Evolutionary conservation across 139 green algal species (phyloP), one percentile per base, ranked within the genome.

Genomic region (Diplosphaera chodatii): DNA sequence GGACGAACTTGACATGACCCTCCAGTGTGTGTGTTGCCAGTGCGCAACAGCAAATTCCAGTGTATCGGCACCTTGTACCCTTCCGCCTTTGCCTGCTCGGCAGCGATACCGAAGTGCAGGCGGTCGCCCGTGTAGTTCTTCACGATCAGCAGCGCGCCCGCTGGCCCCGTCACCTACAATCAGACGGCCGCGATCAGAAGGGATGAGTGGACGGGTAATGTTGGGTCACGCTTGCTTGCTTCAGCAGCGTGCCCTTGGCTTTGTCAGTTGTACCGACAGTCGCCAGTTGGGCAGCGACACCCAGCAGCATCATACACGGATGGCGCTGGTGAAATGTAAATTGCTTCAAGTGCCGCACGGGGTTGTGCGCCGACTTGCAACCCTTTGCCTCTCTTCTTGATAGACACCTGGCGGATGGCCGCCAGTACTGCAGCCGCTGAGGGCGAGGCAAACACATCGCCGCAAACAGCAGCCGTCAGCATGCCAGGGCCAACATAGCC

Each of bases 81-180:
- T 74, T 92, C 85, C 0, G 80, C 76, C 79, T 89, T 90, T 41
- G 91, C 92, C 27, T 84, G 79, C 80, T 97, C 94, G 0, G 83
- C 87, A 5, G 93, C 93, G 40, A 96, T 72, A 0, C 94, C 94
- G 82, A 98, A 98, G 73, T 96, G 87, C 23, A 98, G 83, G 1
- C 89, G 71, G 73, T 98, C 94, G 1, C 93, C 90, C 28, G 92
- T 97, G 84, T 98, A 98, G 78, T 96, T 97, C 72, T 88, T 89
- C 34, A 95, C 79, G 31, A 96, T 78, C 5, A 96, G 73, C 33
- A 96, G 82, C 73, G 82, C 91, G 76, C 90, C 91, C 31, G 80
- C 68, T 3, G 83, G 69, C 0, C 82, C 83, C 27, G 55, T 69
- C 13, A 59, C 48, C 48, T 59, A 25, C 16, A 55, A 59, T 59